A percentile compares a stretch with the other conserved stretches of the same genome.
Evolutionary conservation across 257 asterid species (phyloP).

Genomic region (Striga asiatica): DNA sequence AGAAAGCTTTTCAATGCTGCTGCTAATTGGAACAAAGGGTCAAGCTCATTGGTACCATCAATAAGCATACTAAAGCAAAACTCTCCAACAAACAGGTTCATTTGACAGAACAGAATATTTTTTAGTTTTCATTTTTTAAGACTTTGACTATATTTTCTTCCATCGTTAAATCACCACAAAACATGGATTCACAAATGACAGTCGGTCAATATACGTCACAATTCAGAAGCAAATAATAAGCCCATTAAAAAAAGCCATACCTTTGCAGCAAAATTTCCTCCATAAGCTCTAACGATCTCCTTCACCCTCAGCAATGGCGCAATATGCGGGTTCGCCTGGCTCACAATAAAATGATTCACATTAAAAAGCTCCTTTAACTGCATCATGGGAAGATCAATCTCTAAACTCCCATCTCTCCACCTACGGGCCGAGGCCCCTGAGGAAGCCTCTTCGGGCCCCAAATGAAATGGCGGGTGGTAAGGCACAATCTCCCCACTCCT

Average conservation of each 20-base stretch:
- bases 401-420: constrained; percentile 99
- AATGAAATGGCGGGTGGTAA: constrained; percentile 89
- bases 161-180: too few species aligned
- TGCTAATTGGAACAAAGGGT: too few species aligned
- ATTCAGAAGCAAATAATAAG: not conserved
- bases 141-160: too few species aligned
- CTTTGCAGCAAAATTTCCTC: constrained; percentile 96
- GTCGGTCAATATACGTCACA: too few species aligned
- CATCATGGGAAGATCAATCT: constrained; percentile 93
- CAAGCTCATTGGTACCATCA: too few species aligned
- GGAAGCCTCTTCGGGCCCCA: constrained; percentile 69
- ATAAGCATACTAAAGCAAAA: too few species aligned
- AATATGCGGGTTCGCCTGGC: constrained; percentile 97
- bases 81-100: too few species aligned
- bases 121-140: too few species aligned
- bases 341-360: constrained; percentile 91
- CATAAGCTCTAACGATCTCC: constrained; percentile 77
- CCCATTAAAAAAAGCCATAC: constrained; percentile 19
- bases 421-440: constrained; percentile 55
- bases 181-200: too few species aligned
- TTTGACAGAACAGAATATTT: too few species aligned
- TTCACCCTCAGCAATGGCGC: constrained; percentile 84
- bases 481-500: constrained; percentile 90
- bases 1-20: too few species aligned
- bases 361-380: constrained; percentile 94